These are phyloP conservation scores for Berkeleyomyces rouxiae DNA, from an alignment of 2,329 filamentous ascomycete genomes.

Conservation along the genomic window DNA sequence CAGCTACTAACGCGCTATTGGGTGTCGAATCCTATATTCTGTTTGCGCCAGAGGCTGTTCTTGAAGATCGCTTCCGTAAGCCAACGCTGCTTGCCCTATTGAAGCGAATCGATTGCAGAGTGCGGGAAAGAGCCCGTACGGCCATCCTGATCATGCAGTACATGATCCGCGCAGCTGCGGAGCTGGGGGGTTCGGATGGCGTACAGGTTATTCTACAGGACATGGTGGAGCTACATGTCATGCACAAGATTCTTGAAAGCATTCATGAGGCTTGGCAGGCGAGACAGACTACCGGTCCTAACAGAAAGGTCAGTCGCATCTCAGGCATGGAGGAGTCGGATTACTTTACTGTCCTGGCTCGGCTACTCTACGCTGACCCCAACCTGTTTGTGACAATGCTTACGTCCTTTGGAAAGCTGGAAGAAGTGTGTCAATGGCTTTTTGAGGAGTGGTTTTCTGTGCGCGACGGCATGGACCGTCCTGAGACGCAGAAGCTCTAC, in stretches of 20 bases:
- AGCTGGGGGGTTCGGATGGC: constrained; percentile 43
- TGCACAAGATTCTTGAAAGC: constrained; percentile 45
- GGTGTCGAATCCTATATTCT: constrained; percentile 56
- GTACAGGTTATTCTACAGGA: constrained; percentile 48
- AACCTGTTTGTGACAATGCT: constrained; percentile 46
- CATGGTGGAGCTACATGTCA: constrained; percentile 45
- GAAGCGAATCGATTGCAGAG: constrained; percentile 33
- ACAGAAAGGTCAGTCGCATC: constrained; percentile 50
- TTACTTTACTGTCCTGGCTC: constrained; percentile 69
- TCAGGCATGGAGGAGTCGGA: constrained; percentile 65
- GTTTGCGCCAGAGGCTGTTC: constrained; percentile 49
- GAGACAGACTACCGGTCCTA: constrained; percentile 68
- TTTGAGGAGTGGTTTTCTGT: constrained; percentile 49
- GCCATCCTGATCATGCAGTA: constrained; percentile 47
- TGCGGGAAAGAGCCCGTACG: constrained; percentile 40
- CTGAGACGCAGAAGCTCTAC: constrained; percentile 52
- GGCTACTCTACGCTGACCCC: constrained; percentile 59
- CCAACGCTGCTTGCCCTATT: constrained; percentile 33
- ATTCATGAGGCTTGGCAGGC: constrained; percentile 55
- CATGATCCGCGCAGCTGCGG: constrained; percentile 44
- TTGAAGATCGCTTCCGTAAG: constrained; percentile 38
- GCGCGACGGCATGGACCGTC: constrained; percentile 49
- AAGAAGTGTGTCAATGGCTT: constrained; percentile 43
- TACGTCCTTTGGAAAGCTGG: constrained; percentile 28
- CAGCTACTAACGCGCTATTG: constrained; percentile 42